Evolutionary conservation across 2,329 filamentous ascomycete species (phyloP).

Genomic region (Lecanicillium sp.): DNA sequence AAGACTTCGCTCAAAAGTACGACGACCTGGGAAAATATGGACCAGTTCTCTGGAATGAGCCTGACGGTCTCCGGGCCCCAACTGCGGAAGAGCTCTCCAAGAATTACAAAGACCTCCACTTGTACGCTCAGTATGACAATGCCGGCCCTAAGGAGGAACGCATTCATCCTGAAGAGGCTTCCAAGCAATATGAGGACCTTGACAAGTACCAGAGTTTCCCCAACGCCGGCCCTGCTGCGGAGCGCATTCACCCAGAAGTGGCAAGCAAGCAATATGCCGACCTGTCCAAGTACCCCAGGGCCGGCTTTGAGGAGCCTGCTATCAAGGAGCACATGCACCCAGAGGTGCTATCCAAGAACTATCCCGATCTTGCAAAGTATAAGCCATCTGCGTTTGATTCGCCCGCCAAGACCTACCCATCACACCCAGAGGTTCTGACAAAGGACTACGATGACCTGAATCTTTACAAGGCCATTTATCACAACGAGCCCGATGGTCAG

Average conservation of each 20-base stretch:
- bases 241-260: constrained; percentile 20
- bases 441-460: constrained; percentile 18
- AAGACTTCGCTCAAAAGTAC: constrained; percentile 24
- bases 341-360: constrained; percentile 29
- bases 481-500: constrained; percentile 26
- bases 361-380: constrained; percentile 34
- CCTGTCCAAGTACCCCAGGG: constrained; percentile 20
- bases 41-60: constrained; percentile 28
- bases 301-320: constrained; percentile 20
- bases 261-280: constrained; percentile 26
- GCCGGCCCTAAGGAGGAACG: constrained; percentile 13
- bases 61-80: constrained; percentile 27
- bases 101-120: constrained; percentile 29
- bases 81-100: constrained; percentile 26
- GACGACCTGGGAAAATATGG: constrained; percentile 34
- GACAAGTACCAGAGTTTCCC: constrained; percentile 21
- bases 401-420: constrained; percentile 16
- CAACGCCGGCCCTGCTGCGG: constrained; percentile 15
- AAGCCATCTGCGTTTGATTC: constrained; percentile 20
- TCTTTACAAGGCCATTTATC: constrained; percentile 17
- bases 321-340: constrained; percentile 22
- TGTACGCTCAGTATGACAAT: constrained; percentile 19
- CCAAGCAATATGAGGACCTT: constrained; percentile 29
- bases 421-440: constrained; percentile 21
- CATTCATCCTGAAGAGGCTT: constrained; percentile 21